Conservation (phyloP, 257 asterid genomes). For the Scutellaria barbata region DNA sequence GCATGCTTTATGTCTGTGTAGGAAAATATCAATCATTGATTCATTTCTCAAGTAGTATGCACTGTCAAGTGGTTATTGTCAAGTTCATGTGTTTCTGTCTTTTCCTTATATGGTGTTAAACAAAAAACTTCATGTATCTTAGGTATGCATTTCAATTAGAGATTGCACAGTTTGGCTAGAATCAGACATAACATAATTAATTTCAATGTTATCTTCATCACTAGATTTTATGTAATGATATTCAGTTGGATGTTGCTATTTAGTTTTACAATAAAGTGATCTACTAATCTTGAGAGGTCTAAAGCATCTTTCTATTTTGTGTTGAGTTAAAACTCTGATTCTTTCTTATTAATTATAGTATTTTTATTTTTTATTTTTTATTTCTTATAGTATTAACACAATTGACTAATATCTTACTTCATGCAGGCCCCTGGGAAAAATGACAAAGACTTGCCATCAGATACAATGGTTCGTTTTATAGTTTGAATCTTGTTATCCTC, state of each 20-base stretch:
- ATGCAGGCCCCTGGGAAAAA: conserved; percentile 93
- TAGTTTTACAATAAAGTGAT: conserved; percentile 17
- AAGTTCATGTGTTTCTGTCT: conserved; percentile 11
- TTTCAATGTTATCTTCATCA: background rate
- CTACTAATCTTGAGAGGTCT: conserved; percentile 21
- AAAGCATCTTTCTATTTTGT: conserved; percentile 3
- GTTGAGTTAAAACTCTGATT: background rate
- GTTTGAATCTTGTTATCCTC: conserved; percentile 17
- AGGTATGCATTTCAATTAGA: background rate
- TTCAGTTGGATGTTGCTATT: conserved; percentile 15
- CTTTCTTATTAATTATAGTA: too few species aligned
- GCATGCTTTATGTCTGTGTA: conserved; percentile 17
- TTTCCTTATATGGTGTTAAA: conserved; percentile 22
- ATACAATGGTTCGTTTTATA: conserved; percentile 70
- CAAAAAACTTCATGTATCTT: background rate
- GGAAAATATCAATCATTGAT: conserved; percentile 7
- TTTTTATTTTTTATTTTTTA: background rate
- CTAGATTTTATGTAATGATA: background rate
- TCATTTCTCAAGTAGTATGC: conserved; percentile 18
- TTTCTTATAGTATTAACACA: conserved; percentile 7
- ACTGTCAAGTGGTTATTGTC: conserved; percentile 23
- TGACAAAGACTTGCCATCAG: conserved; percentile 91
- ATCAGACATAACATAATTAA: background rate
- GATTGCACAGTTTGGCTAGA: conserved; percentile 9
- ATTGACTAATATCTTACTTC: conserved; percentile 36